These are phyloP conservation scores for Fagopyrum homotropicum DNA, from an alignment of 148 eudicot genomes.

Conservation along the genomic window DNA sequence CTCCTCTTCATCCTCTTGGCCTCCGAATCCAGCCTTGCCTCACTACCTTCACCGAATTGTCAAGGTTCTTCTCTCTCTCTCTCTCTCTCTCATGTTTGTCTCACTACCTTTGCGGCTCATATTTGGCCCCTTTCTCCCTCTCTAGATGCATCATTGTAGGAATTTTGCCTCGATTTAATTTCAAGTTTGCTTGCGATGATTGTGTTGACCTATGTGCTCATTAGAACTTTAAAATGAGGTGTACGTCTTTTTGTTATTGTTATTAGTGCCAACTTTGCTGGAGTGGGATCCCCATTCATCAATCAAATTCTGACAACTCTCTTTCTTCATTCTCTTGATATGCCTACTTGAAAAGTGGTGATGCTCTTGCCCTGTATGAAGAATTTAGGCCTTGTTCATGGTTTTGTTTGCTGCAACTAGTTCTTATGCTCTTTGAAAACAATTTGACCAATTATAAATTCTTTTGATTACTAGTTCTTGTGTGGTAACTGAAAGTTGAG, in stretches of 20 bases:
- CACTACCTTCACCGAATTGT: slow-evolving; percentile 75
- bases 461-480: neutral
- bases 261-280: neutral
- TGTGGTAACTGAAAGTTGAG: neutral
- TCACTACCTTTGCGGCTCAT: neutral
- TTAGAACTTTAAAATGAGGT: neutral
- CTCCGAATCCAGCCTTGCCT: slow-evolving; percentile 48
- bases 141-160: slow-evolving; percentile 7
- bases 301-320: neutral
- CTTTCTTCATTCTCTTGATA: neutral
- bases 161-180: neutral
- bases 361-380: neutral
- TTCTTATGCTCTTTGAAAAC: neutral
- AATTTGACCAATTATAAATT: neutral
- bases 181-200: neutral
- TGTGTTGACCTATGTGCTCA: neutral
- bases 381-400: neutral
- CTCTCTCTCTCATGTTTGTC: neutral
- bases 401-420: neutral
- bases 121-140: slow-evolving; percentile 12
- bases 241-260: neutral
- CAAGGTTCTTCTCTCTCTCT: slow-evolving; percentile 34
- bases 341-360: neutral
- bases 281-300: neutral
- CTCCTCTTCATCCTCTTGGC: slow-evolving; percentile 23